Base-by-base conservation (phyloP, 2,329 filamentous ascomycete species). In the Alternaria atra region DNA sequence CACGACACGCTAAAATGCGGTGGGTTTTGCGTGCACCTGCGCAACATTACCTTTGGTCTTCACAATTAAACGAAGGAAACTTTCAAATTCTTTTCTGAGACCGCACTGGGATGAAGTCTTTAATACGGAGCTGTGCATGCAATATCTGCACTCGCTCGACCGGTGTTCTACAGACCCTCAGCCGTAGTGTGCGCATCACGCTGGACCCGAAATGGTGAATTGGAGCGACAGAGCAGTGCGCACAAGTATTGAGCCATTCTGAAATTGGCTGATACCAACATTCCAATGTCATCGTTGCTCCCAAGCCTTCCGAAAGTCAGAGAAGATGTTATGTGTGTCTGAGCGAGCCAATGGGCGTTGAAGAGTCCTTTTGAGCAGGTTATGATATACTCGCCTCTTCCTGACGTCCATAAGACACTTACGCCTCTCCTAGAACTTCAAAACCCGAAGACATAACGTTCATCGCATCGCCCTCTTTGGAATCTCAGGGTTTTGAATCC, bases 361-460 rank as follows among this genome's bases (percentile, higher is more conserved):
- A 42, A 5, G 40, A 48, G 46, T 4, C 9, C 17, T 35, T 35
- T 34, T 48, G 46, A 48, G 30, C 30, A 48, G 17, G 27, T 35
- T 48, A 48, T 48, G 30, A 48, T 34, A 13, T 48, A 34, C 12
- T 25, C 0, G 79, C 76, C 0, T 77, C 73, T 30, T 81, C 80
- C 1, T 82, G 63, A 4, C 77, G 61, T 58, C 83, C 81, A 52
- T 77, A 67, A 81, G 82, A 84, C 79, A 78, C 82, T 46, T 83
- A 78, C 0, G 68, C 69, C 1, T 83, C 37, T 0, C 30, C 17
- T 8, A 7, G 30, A 34, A 23, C 12, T 32, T 17, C 12, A 48
- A n/a, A 35, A 40, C n/a, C 10, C 37, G 7, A 10, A 20, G n/a
- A 39, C 37, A 39, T n/a, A 9, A 39, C 7, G 2, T 39, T 9